Evolutionary conservation across 2,329 filamentous ascomycete genomes (phyloP).

Genomic region (Purpureocillium lavendulum): DNA sequence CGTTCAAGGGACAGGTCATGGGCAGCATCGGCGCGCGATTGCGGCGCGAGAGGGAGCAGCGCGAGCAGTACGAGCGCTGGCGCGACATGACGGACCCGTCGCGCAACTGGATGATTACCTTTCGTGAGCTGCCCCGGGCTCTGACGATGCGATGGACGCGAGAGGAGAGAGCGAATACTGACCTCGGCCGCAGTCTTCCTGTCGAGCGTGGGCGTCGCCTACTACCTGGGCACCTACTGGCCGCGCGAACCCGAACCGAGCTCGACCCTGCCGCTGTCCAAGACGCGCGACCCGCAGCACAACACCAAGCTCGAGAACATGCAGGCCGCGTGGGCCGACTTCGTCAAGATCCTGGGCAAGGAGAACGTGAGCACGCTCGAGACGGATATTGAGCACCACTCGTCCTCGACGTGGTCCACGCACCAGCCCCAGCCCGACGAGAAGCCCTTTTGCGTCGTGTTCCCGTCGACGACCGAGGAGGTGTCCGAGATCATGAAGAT

Average conservation of each 20-base stretch:
- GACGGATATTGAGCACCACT: conserved; percentile 46
- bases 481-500: conserved; percentile 84
- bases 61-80: conserved; percentile 39
- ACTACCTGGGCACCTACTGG: conserved; percentile 50
- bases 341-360: conserved; percentile 53
- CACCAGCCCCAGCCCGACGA: conserved; percentile 41
- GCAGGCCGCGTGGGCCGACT: conserved; percentile 63
- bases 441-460: conserved; percentile 63
- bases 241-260: conserved; percentile 39
- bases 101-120: conserved; percentile 43
- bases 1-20: conserved; percentile 52
- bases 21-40: conserved; percentile 48
- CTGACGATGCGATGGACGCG: neutral
- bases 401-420: conserved; percentile 55
- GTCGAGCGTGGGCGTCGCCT: conserved; percentile 42
- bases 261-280: conserved; percentile 52
- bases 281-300: conserved; percentile 42
- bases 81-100: conserved; percentile 29
- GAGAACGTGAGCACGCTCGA: conserved; percentile 55
- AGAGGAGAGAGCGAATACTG: conserved; percentile 2
- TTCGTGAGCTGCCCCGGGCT: conserved; percentile 32
- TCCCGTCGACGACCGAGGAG: conserved; percentile 69
- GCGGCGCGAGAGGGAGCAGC: conserved; percentile 44
- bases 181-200: conserved; percentile 35
- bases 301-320: conserved; percentile 54